Percentiles rank a stretch among this genome's conserved stretches.
Evolutionary conservation across 192 early-diverging fungal species (phyloP).

Genomic region (Coemansia sp.): DNA sequence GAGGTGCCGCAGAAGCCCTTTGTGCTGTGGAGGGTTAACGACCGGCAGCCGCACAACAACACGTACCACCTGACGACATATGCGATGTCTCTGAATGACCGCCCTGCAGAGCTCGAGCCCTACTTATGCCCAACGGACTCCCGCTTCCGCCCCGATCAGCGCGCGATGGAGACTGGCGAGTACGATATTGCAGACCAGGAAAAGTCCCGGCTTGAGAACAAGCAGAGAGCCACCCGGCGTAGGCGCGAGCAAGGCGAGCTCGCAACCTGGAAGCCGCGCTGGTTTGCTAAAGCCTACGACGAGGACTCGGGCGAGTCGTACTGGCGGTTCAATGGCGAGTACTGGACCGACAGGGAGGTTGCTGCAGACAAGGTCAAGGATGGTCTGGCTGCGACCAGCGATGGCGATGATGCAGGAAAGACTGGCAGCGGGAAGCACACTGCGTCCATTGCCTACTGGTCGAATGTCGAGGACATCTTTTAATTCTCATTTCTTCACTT

Average conservation of each 20-base stretch:
- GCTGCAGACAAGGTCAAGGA: conserved; percentile 31
- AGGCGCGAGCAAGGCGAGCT: conserved; percentile 63
- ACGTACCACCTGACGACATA: conserved; percentile 78
- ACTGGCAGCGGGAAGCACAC: neutral
- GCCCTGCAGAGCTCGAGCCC: conserved; percentile 57
- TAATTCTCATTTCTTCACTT: neutral
- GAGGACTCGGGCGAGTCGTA: conserved; percentile 68
- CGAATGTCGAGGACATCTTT: conserved; percentile 47
- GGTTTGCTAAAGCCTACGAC: conserved; percentile 75
- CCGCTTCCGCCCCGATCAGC: conserved; percentile 82
- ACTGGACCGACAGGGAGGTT: conserved; percentile 69
- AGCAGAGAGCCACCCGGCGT: conserved; percentile 69
- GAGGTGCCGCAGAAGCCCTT: conserved; percentile 53
- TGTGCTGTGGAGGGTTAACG: conserved; percentile 66
- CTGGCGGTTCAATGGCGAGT: conserved; percentile 68
- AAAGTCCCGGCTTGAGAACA: conserved; percentile 76
- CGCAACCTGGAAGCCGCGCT: conserved; percentile 66
- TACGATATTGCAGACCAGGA: conserved; percentile 75
- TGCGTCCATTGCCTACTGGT: conserved; percentile 19
- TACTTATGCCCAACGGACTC: conserved; percentile 81
- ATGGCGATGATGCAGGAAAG: neutral
- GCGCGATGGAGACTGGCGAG: conserved; percentile 80
- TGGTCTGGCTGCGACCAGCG: neutral
- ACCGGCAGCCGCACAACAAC: conserved; percentile 55
- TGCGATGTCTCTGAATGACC: conserved; percentile 78